Evolutionary conservation across 495 filamentous ascomycete genomes (phyloP).

Genomic region (Podospora didyma): DNA sequence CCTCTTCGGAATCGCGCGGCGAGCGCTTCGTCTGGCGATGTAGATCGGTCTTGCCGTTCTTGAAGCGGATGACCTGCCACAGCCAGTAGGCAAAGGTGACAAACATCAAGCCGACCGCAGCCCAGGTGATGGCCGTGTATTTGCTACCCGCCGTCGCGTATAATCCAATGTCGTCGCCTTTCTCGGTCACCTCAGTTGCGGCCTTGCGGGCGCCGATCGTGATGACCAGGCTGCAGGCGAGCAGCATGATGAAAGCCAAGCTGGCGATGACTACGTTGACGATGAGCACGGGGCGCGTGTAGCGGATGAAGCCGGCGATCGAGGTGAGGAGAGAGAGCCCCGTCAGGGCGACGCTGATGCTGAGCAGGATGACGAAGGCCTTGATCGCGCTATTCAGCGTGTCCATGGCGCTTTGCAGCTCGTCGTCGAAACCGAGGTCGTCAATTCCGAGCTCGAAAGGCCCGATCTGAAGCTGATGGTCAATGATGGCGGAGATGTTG

Average conservation of each 20-base stretch:
- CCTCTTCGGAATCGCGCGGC: constrained; percentile 12
- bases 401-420: constrained; percentile 57
- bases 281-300: constrained; percentile 1
- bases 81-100: constrained; percentile 54
- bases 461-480: constrained; percentile 48
- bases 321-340: constrained; percentile 53
- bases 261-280: constrained; percentile 23
- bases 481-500: constrained; percentile 54
- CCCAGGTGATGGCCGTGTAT: constrained; percentile 53
- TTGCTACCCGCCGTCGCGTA: constrained; percentile 25
- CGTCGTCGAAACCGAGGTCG: constrained; percentile 57
- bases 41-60: constrained; percentile 5
- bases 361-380: constrained; percentile 62
- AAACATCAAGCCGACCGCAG: constrained; percentile 57
- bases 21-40: not conserved
- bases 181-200: constrained; percentile 26
- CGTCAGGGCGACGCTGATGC: constrained; percentile 53
- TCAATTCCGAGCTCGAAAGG: constrained; percentile 46
- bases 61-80: constrained; percentile 18
- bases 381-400: constrained; percentile 44
- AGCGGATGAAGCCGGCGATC: constrained; percentile 35
- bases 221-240: constrained; percentile 11
- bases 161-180: constrained; percentile 30
- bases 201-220: constrained; percentile 30
- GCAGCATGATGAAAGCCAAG: constrained; percentile 19